Base-by-base conservation (phyloP, 139 green algal genomes). In the Bryopsis sp. region DNA sequence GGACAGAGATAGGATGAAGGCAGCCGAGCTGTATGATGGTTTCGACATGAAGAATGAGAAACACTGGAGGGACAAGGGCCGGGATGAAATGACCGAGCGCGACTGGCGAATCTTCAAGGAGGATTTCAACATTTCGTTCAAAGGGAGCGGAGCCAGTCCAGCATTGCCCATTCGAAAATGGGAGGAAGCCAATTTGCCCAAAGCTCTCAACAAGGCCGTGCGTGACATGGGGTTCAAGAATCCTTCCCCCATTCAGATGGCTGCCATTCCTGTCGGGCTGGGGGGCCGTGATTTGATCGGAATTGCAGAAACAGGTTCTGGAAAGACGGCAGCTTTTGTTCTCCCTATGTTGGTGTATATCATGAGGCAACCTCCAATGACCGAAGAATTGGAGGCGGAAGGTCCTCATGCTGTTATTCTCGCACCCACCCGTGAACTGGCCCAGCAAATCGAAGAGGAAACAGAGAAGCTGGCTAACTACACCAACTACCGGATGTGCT, bases 41-140 rank as follows among this genome's bases (percentile, higher is more conserved):
- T 80, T 78, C n/a, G 86, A 90, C 50, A 91, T 88, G 80, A 73
- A 58, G 43, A 67, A 64, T n/a, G 72, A 83, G 39, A 78, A 75
- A 60, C 92, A 97, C 82, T 99, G 93, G 93, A 90, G 75, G 1
- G 88, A 96, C 48, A 99, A 99, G 85, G 57, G 68, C 26, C 74
- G 89, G 34, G 76, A 84, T 1, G 71, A 85, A n/a, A 97, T 97
- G 91, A 93, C 84, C 26, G 91, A 98, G 78, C 81, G 94, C 26
- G 94, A 99, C 86, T 99, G 94, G 94, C 88, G 94, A 75, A 99
- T 99, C 84, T 98, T 99, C 85, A 81, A 89, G 19, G 94, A 99
- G 77, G 94, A 99, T 78, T 97, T 94, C 86, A 96, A 84, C 85
- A 99, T 99, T 60, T 67, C 73, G 31, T 97, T 92, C 92, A 92